Percentiles rank a stretch among this genome's conserved stretches.
Conservation (phyloP, 164 flowering plant species). For the Chimonanthus salicifolius region DNA sequence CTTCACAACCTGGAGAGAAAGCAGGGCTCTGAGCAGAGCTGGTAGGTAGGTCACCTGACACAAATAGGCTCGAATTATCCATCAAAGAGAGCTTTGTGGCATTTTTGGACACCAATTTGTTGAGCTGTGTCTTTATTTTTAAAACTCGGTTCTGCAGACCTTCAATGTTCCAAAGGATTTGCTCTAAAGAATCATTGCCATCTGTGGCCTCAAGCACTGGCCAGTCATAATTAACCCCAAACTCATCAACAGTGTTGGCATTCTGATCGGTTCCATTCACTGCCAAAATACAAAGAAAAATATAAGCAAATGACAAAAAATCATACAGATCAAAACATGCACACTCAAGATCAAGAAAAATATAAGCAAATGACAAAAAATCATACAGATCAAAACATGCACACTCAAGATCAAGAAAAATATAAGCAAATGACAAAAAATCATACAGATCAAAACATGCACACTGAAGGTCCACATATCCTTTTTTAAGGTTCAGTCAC, state of each 20-base stretch:
- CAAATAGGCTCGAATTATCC: slow-evolving; percentile 62
- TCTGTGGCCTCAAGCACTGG: slow-evolving; percentile 31
- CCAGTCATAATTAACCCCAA: slow-evolving; percentile 29
- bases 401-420: too few species aligned
- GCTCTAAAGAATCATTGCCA: slow-evolving; percentile 39
- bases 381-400: too few species aligned
- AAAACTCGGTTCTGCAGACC: slow-evolving; percentile 42
- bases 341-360: too few species aligned
- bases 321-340: too few species aligned
- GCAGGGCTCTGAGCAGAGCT: slow-evolving; percentile 64
- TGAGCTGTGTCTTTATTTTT: slow-evolving; percentile 50
- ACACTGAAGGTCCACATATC: neutral
- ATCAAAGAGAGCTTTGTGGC: slow-evolving; percentile 57
- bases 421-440: neutral
- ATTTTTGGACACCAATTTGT: slow-evolving; percentile 39
- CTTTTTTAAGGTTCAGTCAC: neutral
- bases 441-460: neutral
- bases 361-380: too few species aligned
- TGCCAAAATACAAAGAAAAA: slow-evolving; percentile 13
- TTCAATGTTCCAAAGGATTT: slow-evolving; percentile 64
- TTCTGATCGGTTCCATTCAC: slow-evolving; percentile 36
- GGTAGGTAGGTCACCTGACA: slow-evolving; percentile 42
- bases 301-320: neutral
- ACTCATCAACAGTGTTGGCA: slow-evolving; percentile 28
- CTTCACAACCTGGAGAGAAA: slow-evolving; percentile 58